Evolutionary conservation across 2,329 filamentous ascomycete genomes (phyloP), one percentile per base, ranked within the genome.

Genomic region (Plectosphaerella cucumerina): DNA sequence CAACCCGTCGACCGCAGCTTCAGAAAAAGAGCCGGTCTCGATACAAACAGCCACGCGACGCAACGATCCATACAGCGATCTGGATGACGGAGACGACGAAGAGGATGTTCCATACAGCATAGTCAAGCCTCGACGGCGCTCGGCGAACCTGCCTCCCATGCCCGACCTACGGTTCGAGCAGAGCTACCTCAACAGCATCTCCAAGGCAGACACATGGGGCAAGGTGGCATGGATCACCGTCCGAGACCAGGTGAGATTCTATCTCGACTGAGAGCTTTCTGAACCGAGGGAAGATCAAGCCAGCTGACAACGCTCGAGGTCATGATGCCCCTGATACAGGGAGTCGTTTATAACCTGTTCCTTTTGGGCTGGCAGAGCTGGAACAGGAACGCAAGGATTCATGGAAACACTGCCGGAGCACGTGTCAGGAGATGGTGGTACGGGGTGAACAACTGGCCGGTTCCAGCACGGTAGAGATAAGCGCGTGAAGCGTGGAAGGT

Each of bases 121-220:
- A 5, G 69, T 91, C 48, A 75, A 76, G 42, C 76, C 83, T 44
- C 68, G 75, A 50, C 72, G 72, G 48, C 75, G 73, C 45, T 62
- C 63, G 44, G 67, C 70, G 34, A 67, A 71, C 39, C 72, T 85
- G 50, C 81, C 80, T 26, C 81, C 84, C 9, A 80, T 97, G 63
- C 91, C 92, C 4, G 94, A 99, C 72, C 75, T 99, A 58, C 84
- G 94, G 42, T 97, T 97, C 71, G 94, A 99, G 73, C 94, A 99
- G 79, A 97, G 92, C 77, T 99, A 99, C 69, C 80, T 99, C 50
- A 87, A 89, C 61, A 96, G 91, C 71, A 88, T 99, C 60, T 82
- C 86, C 57, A 78, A 83, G 50, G 90, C 91, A 34, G 82, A 94
- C 58, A 85, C 83, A 21, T 92, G 86, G 84, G 86, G 87, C 74